Base-by-base conservation (phyloP, 1,284 basidiomycete species). In the Moesziomyces sp. region DNA sequence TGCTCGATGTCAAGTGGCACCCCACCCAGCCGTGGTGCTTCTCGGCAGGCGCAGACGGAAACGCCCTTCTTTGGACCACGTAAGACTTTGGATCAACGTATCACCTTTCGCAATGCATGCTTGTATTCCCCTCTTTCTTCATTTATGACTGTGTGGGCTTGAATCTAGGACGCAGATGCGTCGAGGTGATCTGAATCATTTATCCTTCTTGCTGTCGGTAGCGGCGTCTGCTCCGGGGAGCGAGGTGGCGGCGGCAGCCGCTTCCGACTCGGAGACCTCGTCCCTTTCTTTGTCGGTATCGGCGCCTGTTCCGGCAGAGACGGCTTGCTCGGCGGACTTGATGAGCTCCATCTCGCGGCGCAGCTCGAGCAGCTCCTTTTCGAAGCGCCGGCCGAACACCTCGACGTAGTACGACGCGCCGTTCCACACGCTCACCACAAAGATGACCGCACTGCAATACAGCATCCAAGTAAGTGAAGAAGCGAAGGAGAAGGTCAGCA, bases 11-110 rank as follows among this genome's bases (percentile, higher is more conserved):
- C 61, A 89, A 88, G 82, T 99, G 97, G 96, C 91, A 92, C 72
- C 90, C 88, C 58, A 89, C 89, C 74, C 91, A 95, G 78, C 94
- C 97, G 53, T 99, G 96, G 96, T 88, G 97, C 54, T 88, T 95
- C 63, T 94, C 91, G 82, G 91, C 91, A 23, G 97, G 94, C 34
- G 94, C 97, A 34, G 97, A 99, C 85, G 95, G 97, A 44, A 89
- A 89, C 76, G 91, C 92, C 52, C 86, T 90, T 63, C 88, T 98
- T 47, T 99, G 96, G 96, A 81, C 82, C 10, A 75, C 79, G 14
- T 79, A 65, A 42, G n/a, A 16, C 14, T 14, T 14, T 38, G 35
- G 11, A 23, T 30, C 30, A 30, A 8, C 11, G 30, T 13, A 21
- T 26, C 34, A 13, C 44, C 30, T 48, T 21, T 50, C 47, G 19